A percentile compares a stretch with the other conserved stretches of the same genome.
These are phyloP conservation scores for Talaromyces sp. DNA, from an alignment of 2,329 filamentous ascomycete species.

Conservation along the genomic window DNA sequence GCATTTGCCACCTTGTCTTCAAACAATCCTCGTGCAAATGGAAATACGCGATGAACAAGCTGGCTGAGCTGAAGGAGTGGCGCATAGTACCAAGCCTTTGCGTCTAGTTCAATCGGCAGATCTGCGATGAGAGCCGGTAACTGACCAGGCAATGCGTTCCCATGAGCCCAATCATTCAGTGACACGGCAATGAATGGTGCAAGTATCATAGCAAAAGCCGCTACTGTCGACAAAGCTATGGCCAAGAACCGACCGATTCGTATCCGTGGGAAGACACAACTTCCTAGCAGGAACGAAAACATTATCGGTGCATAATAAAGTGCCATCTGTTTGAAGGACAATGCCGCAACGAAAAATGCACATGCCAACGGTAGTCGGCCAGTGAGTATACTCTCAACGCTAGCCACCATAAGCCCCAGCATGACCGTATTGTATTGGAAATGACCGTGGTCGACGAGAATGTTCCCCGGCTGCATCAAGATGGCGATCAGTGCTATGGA, in stretches of 20 bases:
- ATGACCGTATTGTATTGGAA: slow-evolving; percentile 99
- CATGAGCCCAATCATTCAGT: slow-evolving; percentile 63
- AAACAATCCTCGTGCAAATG: slow-evolving; percentile 90
- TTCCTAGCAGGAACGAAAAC: slow-evolving; percentile 85
- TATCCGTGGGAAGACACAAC: slow-evolving; percentile 72
- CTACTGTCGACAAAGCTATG: slow-evolving; percentile 69
- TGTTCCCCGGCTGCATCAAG: slow-evolving; percentile 83
- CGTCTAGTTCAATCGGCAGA: slow-evolving; percentile 58
- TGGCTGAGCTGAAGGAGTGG: slow-evolving; percentile 75
- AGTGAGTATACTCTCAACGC: slow-evolving; percentile 82
- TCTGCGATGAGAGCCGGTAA: slow-evolving; percentile 59
- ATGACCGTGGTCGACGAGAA: slow-evolving; percentile 90
- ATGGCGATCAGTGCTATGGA: slow-evolving; percentile 84
- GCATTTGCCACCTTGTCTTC: slow-evolving; percentile 99
- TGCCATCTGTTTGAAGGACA: slow-evolving; percentile 99
- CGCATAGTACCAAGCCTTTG: slow-evolving; percentile 67
- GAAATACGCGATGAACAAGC: slow-evolving; percentile 87
- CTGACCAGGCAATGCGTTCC: slow-evolving; percentile 59
- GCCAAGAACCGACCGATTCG: slow-evolving; percentile 65
- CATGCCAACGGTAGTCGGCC: slow-evolving; percentile 83
- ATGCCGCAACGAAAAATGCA: slow-evolving; percentile 84
- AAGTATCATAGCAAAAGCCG: slow-evolving; percentile 70
- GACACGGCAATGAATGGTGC: slow-evolving; percentile 71
- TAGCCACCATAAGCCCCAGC: slow-evolving; percentile 83
- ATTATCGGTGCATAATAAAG: slow-evolving; percentile 93